Evolutionary conservation across 495 filamentous ascomycete genomes (phyloP).

Genomic region (Penicillium verhagenii): DNA sequence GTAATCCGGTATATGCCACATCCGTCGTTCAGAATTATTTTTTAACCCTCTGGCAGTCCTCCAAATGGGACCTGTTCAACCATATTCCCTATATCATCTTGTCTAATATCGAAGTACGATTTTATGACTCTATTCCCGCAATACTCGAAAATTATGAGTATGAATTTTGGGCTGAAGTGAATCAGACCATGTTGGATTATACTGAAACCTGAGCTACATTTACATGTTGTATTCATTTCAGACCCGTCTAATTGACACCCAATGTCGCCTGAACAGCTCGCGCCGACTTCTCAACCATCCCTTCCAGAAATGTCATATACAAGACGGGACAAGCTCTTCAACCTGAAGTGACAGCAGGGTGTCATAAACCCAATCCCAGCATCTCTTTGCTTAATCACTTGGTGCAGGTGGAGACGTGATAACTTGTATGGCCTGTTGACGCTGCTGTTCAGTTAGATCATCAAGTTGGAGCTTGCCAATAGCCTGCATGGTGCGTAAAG

Average conservation of each 20-base stretch:
- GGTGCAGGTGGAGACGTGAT: slow-evolving; percentile 11
- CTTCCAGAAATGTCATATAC: slow-evolving; percentile 15
- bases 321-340: slow-evolving; percentile 13
- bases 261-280: background rate
- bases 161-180: slow-evolving; percentile 13
- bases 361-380: slow-evolving; percentile 19
- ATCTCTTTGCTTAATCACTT: slow-evolving; percentile 6
- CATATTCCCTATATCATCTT: slow-evolving; percentile 5
- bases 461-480: slow-evolving; percentile 14
- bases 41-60: slow-evolving; percentile 8
- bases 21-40: slow-evolving; percentile 5
- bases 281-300: slow-evolving; percentile 11
- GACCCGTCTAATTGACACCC: slow-evolving; percentile 3
- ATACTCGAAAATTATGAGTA: slow-evolving; percentile 11
- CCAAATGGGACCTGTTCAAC: slow-evolving; percentile 11
- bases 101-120: slow-evolving; percentile 8
- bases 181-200: slow-evolving; percentile 15
- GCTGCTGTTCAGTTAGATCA: slow-evolving; percentile 5
- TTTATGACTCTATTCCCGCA: slow-evolving; percentile 6
- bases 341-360: slow-evolving; percentile 18
- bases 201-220: slow-evolving; percentile 9
- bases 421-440: slow-evolving; percentile 3
- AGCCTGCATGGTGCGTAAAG: slow-evolving; percentile 5
- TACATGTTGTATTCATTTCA: slow-evolving; percentile 5
- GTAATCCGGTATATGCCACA: slow-evolving; percentile 3